These are phyloP conservation scores for Medicago ruthenica DNA, from an alignment of 306 rosid genomes.

Conservation along the genomic window DNA sequence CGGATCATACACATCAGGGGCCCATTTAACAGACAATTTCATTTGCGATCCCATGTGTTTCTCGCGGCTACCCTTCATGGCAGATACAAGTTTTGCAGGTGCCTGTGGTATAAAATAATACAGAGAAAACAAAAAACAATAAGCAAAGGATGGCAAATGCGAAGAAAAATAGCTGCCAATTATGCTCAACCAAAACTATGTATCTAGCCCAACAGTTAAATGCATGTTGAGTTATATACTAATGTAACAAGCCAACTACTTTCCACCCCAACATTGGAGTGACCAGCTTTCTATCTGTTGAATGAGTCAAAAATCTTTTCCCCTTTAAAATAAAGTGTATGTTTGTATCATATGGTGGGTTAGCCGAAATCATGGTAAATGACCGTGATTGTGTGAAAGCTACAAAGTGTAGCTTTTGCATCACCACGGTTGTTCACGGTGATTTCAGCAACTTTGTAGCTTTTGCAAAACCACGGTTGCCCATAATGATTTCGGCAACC, in stretches of 20 bases:
- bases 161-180: neutral
- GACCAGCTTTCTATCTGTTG: neutral
- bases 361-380: too few species aligned
- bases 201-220: neutral
- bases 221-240: neutral
- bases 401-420: too few species aligned
- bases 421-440: too few species aligned
- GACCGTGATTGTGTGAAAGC: too few species aligned
- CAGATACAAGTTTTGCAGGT: constrained; percentile 68
- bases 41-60: constrained; percentile 43
- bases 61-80: constrained; percentile 83
- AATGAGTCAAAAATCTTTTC: neutral
- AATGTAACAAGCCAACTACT: neutral
- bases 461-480: too few species aligned
- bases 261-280: neutral
- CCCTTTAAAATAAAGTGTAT: neutral
- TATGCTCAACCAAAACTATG: neutral
- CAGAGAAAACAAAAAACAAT: constrained; percentile 22
- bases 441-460: too few species aligned
- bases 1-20: constrained; percentile 91
- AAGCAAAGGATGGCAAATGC: neutral
- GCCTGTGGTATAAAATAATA: constrained; percentile 47
- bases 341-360: too few species aligned
- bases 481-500: too few species aligned
- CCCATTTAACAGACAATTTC: constrained; percentile 78